A percentile compares a stretch with the other conserved stretches of the same genome.
These are phyloP conservation scores for Suhomyces prunicola DNA, from an alignment of 805 yeast genomes.

Conservation along the genomic window DNA sequence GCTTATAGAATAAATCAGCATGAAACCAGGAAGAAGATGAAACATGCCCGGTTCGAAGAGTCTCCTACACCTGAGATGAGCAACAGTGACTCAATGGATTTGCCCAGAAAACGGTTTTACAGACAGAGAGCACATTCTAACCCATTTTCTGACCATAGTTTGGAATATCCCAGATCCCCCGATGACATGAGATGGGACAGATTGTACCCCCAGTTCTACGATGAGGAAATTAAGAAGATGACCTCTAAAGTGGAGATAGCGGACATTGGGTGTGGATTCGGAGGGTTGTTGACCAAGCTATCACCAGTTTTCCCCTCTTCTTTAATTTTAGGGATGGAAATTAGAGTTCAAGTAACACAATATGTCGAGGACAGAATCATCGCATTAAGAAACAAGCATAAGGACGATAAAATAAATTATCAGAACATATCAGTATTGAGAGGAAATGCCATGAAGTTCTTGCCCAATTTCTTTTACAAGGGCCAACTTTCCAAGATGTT, in stretches of 20 bases:
- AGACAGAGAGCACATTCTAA: slow-evolving; percentile 98
- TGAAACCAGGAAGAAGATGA: slow-evolving; percentile 41
- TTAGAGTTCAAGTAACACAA: slow-evolving; percentile 94
- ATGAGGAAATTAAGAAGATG: slow-evolving; percentile 41
- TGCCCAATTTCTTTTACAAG: slow-evolving; percentile 87
- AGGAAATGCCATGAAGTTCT: slow-evolving; percentile 96
- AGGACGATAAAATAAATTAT: slow-evolving; percentile 40
- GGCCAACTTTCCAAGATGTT: slow-evolving; percentile 87
- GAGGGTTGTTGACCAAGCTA: slow-evolving; percentile 80
- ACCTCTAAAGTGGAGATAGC: slow-evolving; percentile 74
- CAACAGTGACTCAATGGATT: slow-evolving; percentile 35
- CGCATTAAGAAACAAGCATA: slow-evolving; percentile 67
- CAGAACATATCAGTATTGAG: slow-evolving; percentile 87
- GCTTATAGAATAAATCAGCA: slow-evolving; percentile 49
- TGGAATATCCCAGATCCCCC: slow-evolving; percentile 84
- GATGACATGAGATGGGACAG: slow-evolving; percentile 82
- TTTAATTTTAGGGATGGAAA: slow-evolving; percentile 91
- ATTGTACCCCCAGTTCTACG: slow-evolving; percentile 62
- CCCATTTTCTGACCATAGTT: slow-evolving; percentile 91
- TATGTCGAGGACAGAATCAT: slow-evolving; percentile 94
- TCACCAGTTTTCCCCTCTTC: slow-evolving; percentile 74
- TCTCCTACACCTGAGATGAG: slow-evolving; percentile 16
- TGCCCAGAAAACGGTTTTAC: slow-evolving; percentile 84
- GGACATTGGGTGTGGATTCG: slow-evolving; percentile 97
- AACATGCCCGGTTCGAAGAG: slow-evolving; percentile 45